A percentile compares a stretch with the other conserved stretches of the same genome.
phyloP scores from a whole-genome alignment of 2,329 filamentous ascomycete genomes.

The Talaromyces verruculosus region DNA sequence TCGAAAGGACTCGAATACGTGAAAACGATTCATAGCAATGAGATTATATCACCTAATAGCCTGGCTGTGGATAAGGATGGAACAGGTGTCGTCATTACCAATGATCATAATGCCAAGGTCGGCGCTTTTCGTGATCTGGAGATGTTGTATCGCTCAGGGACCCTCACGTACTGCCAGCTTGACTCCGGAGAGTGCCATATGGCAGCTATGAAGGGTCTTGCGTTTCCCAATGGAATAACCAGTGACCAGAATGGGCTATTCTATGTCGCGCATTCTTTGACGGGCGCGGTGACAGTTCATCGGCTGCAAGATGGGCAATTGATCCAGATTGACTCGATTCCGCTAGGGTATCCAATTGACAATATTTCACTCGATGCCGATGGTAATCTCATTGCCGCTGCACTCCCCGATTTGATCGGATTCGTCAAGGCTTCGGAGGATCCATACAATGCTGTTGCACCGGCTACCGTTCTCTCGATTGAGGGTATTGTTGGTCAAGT shows the following conservation, averaged over 20 bases:
- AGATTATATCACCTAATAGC: constrained; percentile 39
- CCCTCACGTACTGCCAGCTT: constrained; percentile 31
- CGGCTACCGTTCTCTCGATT: constrained; percentile 1
- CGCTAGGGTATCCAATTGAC: constrained; percentile 34
- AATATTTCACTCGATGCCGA: constrained; percentile 40
- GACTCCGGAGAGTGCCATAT: constrained; percentile 30
- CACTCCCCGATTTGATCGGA: constrained; percentile 31
- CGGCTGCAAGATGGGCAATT: not conserved
- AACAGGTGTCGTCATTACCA: constrained; percentile 38
- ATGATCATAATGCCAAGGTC: constrained; percentile 38
- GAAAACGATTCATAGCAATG: constrained; percentile 32
- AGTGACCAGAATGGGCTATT: constrained; percentile 34
- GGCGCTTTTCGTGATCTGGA: constrained; percentile 26
- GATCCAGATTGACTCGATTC: constrained; percentile 24
- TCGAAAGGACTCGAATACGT: constrained; percentile 33
- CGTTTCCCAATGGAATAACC: constrained; percentile 37
- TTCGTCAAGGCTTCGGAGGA: constrained; percentile 27
- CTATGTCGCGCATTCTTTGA: constrained; percentile 34
- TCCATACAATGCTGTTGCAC: constrained; percentile 27
- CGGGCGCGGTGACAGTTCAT: constrained; percentile 30
- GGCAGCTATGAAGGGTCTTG: constrained; percentile 26
- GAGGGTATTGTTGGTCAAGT: constrained; percentile 26
- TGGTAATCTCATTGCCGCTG: constrained; percentile 38
- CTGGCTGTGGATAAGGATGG: constrained; percentile 36
- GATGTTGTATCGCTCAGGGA: constrained; percentile 31